Evolutionary conservation across 2,329 filamentous ascomycete species (phyloP), one percentile per base, ranked within the genome.

Genomic region (Malbranchea cinnamomea): DNA sequence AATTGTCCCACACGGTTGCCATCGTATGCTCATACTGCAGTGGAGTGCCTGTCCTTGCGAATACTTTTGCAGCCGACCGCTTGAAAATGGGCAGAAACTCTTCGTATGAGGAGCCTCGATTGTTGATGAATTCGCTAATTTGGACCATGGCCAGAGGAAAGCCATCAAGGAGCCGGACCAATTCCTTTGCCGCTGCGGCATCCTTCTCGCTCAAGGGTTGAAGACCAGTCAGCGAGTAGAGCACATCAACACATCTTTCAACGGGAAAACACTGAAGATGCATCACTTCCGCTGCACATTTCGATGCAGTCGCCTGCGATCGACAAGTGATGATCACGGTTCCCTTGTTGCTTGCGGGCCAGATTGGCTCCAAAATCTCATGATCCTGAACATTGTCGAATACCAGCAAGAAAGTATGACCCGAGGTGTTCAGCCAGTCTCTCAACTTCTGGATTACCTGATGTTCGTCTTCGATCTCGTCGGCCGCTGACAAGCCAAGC

Each of bases 121-220:
- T 24, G 15, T 15, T 19, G 4, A 35, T 31, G 13, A 32, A 32
- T 21, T 32, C 24, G 19, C 33, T 20, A 3, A 35, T 19, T 10
- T 35, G 33, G 15, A 26, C 24, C 20, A 32, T 32, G 4, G 28
- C 33, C 14, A 35, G 20, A n/a, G 33, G 30, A 5, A 32, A 21
- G 16, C 23, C 33, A 13, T 25, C 33, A 23, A 35, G 30, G 2
- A 35, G n/a, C 7, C 11, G 12, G 15, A 11, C n/a, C 11, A 35
- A 2, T 14, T 28, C 24, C 12, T 15, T 14, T 12, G 33, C 28
- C 19, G 33, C 28, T 8, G 11, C 11, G 7, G 10, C 19, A 13
- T 35, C 33, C 7, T 23, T 13, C 21, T 28, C 25, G 26, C 19
- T 12, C n/a, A n/a, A 23, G 4, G 33, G 33, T 20, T 29, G 10